phyloP scores from a whole-genome alignment of 495 filamentous ascomycete species.

The Lepidopterella palustris region DNA sequence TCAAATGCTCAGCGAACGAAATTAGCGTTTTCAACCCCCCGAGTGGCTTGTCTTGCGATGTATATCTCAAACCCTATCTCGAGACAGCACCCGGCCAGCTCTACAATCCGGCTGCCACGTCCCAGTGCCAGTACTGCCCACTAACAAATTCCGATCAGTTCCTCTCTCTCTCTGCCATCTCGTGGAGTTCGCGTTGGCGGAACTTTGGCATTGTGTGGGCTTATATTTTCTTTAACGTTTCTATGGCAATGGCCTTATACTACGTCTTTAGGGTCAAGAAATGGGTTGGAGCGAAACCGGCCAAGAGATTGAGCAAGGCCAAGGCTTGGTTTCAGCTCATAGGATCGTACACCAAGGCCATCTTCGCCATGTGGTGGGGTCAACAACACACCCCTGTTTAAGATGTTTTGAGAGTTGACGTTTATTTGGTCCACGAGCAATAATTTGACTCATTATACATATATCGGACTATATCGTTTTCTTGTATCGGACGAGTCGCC shows the following conservation, averaged over 20 bases:
- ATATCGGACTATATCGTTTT: too few species aligned
- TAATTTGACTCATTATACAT: too few species aligned
- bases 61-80: background rate
- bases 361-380: too few species aligned
- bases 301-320: too few species aligned
- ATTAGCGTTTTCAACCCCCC: background rate
- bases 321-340: too few species aligned
- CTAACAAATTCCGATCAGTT: conserved; percentile 56
- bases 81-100: conserved; percentile 43
- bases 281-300: too few species aligned
- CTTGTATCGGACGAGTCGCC: too few species aligned
- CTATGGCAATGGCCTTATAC: conserved; percentile 66
- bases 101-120: conserved; percentile 43
- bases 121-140: conserved; percentile 56
- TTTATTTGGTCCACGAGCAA: too few species aligned
- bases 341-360: too few species aligned
- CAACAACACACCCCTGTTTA: too few species aligned
- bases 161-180: conserved; percentile 43
- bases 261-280: conserved; percentile 75
- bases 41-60: background rate
- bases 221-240: conserved; percentile 72
- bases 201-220: conserved; percentile 66
- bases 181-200: conserved; percentile 56
- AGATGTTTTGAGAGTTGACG: too few species aligned
- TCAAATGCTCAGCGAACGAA: conserved; percentile 1